phyloP scores from a whole-genome alignment of 108 stramenopile species.

The Nannochloropsis oceanica region DNA sequence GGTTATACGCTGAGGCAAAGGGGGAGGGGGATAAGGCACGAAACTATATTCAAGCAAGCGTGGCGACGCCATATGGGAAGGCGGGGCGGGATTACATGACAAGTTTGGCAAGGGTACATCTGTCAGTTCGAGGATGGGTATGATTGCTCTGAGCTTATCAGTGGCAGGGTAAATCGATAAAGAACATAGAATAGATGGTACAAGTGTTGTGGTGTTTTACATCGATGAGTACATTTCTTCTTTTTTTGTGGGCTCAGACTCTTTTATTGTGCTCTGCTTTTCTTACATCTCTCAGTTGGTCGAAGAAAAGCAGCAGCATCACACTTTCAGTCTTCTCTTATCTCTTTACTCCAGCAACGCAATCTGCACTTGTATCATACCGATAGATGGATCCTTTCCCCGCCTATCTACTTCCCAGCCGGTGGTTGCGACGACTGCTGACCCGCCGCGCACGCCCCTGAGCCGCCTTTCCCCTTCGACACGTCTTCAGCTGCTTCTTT shows the following conservation, averaged over 20 bases:
- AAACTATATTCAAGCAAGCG: constrained; percentile 15
- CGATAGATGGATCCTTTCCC: neutral
- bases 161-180: too few relatives aligned
- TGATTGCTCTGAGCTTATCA: neutral
- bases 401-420: neutral
- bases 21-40: constrained; percentile 7
- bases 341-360: too few relatives aligned
- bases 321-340: too few relatives aligned
- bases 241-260: too few relatives aligned
- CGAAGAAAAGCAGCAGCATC: too few relatives aligned
- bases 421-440: neutral
- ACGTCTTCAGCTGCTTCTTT: neutral
- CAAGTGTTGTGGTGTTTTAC: too few relatives aligned
- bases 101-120: constrained; percentile 10
- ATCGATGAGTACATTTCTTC: too few relatives aligned
- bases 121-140: constrained; percentile 7
- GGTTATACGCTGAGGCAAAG: constrained; percentile 17
- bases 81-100: constrained; percentile 24
- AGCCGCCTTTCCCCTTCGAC: neutral
- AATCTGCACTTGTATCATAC: too few relatives aligned
- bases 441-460: neutral
- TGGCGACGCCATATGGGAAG: constrained; percentile 1
- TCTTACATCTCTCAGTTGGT: too few relatives aligned
- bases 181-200: too few relatives aligned
- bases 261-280: too few relatives aligned